Evolutionary conservation across 1,139 yeast species (phyloP), one percentile per base, ranked within the genome.

Genomic region (Saccharomyces hybrid): DNA sequence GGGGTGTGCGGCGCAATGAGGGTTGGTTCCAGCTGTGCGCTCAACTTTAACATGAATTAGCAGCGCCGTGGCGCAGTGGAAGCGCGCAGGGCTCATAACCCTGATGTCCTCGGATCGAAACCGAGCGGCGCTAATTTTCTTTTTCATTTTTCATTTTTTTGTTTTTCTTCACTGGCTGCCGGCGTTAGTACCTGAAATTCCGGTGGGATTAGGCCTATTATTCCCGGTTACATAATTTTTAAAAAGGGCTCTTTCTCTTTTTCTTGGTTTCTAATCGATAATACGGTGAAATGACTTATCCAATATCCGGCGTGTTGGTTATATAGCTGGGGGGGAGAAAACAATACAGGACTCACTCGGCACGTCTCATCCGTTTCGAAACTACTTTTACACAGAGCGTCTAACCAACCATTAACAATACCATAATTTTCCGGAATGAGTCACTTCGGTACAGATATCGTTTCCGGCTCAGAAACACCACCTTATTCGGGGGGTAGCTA

Each of bases 71-170:
- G 93, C 96, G 96, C 96, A 88, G 96, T 83, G 96, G 96, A 86
- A 88, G 96, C 96, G 96, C 95, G 95, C 95, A 86, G 95, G 95
- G 95, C 95, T 86, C 95, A 88, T 89, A 89, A 89, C 97, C 96
- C 96, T 88, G 96, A 88, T 86, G 96, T 88, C 96, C 95, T 84
- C 79, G 95, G 96, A 89, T 89, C 97, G 96, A 89, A 88, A 89
- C 97, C 91, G 79, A 84, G 95, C 93, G 87, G 87, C 95, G 96
- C 96, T 88, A 88, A 19, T 19, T 19, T 19, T 19, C 19, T 19
- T 19, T 19, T 19, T 19, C 19, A 19, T 19, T 19, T 19, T 19
- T 19, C 2, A 2, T 19, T 19, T 19, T 19, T 19, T 19, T 19
- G 19, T 19, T 19, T 19, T 19, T 19, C 19, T 19, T 19, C 19